Conservation (phyloP, 768 basidiomycete species). For the Auricularia sp. region DNA sequence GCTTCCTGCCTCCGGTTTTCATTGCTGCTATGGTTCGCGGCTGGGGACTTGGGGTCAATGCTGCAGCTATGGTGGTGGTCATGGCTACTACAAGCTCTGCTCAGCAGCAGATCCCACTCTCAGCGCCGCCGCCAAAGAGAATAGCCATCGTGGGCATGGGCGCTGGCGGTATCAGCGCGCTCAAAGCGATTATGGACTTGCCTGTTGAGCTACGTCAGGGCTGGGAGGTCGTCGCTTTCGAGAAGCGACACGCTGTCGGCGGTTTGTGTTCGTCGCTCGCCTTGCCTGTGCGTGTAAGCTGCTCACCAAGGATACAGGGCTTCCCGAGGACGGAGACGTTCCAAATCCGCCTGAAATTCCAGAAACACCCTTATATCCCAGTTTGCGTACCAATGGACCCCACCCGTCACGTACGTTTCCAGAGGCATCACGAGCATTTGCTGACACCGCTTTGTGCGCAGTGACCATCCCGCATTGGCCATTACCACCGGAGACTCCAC, state of each 20-base stretch:
- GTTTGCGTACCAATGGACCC: conserved; percentile 44
- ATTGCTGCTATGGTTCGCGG: too few species aligned
- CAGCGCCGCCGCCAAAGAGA: not conserved
- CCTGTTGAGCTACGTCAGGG: conserved; percentile 25
- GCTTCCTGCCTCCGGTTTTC: too few species aligned
- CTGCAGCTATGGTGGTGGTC: not conserved
- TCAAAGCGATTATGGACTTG: conserved; percentile 41
- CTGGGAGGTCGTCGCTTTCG: conserved; percentile 44
- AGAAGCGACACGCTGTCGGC: conserved; percentile 42
- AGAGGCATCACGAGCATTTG: not conserved
- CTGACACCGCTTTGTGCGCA: not conserved
- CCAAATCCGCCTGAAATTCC: conserved; percentile 37
- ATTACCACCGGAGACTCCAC: conserved; percentile 37
- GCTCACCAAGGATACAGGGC: conserved; percentile 14
- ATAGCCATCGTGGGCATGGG: conserved; percentile 49
- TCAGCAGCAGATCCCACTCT: not conserved
- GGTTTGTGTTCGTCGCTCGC: conserved; percentile 35
- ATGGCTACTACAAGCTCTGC: not conserved
- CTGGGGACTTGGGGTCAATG: too few species aligned
- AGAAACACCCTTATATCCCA: conserved; percentile 45
- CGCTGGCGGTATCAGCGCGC: conserved; percentile 42
- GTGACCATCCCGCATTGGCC: conserved; percentile 48
- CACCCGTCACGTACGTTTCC: conserved; percentile 30
- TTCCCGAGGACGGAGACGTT: conserved; percentile 20
- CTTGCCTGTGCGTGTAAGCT: not conserved